Conservation (phyloP, 352 stramenopile genomes). For the Globisporangium radiosum region DNA sequence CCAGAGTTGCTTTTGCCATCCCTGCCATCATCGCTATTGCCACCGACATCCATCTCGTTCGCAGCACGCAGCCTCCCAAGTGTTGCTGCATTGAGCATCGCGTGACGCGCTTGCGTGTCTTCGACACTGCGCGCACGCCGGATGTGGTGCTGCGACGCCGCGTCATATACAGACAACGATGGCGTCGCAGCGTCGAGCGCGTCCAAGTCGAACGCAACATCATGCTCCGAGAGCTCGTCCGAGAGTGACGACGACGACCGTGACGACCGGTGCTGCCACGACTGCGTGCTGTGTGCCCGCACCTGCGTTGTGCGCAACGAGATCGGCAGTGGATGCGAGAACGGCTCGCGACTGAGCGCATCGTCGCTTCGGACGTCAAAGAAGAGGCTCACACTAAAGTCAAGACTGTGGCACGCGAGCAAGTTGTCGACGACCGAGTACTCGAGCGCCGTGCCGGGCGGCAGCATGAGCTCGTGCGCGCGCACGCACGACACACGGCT, state of each 20-base stretch:
- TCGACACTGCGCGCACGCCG: constrained; percentile 21
- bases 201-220: not conserved
- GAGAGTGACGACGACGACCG: constrained; percentile 6
- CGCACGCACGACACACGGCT: constrained; percentile 68
- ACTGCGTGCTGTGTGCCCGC: too few relatives aligned
- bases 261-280: not conserved
- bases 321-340: constrained; percentile 65
- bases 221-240: constrained; percentile 1
- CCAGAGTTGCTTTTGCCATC: too few relatives aligned
- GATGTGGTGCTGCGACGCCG: constrained; percentile 6
- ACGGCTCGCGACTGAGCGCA: constrained; percentile 43
- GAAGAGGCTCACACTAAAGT: constrained; percentile 76
- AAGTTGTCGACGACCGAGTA: constrained; percentile 82
- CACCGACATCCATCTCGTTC: not conserved
- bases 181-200: too few relatives aligned
- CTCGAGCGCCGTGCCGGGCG: constrained; percentile 41
- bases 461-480: constrained; percentile 67
- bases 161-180: not conserved
- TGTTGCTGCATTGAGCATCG: not conserved
- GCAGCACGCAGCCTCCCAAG: too few relatives aligned
- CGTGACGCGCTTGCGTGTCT: constrained; percentile 11
- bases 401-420: constrained; percentile 73
- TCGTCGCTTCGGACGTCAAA: constrained; percentile 70
- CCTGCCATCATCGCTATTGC: not conserved
- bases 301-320: constrained; percentile 28